Percentiles rank a stretch among this genome's conserved stretches.
Evolutionary conservation across 75 land plant genomes (phyloP).

Genomic region (Pinus albicaulis): DNA sequence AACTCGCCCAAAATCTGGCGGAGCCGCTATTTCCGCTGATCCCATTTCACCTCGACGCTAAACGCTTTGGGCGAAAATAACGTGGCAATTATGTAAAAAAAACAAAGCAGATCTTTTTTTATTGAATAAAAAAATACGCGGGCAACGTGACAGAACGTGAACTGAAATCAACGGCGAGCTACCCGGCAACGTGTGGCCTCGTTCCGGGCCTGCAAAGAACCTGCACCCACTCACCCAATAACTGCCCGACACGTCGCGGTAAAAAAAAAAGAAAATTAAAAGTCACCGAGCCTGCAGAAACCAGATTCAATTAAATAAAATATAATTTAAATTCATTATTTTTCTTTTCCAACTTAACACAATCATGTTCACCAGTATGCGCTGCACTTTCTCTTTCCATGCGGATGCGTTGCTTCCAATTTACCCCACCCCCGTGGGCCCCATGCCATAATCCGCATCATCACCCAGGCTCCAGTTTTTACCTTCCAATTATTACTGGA

Average conservation of each 20-base stretch:
- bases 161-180: neutral
- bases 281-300: too few relatives aligned
- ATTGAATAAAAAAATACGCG: neutral
- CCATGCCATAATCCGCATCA: neutral
- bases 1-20: neutral
- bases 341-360: neutral
- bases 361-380: neutral
- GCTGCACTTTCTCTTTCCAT: neutral
- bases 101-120: too few relatives aligned
- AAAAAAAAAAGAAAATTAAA: neutral
- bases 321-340: neutral
- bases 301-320: neutral
- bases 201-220: neutral
- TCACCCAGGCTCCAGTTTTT: neutral
- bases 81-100: too few relatives aligned
- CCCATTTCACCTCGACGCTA: neutral
- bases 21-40: neutral
- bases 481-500: neutral
- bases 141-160: neutral
- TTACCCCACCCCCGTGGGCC: neutral
- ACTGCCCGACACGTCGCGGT: neutral
- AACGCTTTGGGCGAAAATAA: neutral
- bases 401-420: slow-evolving; percentile 1
- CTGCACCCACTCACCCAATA: neutral
- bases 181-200: neutral